Evolutionary conservation across 2,329 filamentous ascomycete species (phyloP), one percentile per base, ranked within the genome.

Genomic region (Penicillium sp.): DNA sequence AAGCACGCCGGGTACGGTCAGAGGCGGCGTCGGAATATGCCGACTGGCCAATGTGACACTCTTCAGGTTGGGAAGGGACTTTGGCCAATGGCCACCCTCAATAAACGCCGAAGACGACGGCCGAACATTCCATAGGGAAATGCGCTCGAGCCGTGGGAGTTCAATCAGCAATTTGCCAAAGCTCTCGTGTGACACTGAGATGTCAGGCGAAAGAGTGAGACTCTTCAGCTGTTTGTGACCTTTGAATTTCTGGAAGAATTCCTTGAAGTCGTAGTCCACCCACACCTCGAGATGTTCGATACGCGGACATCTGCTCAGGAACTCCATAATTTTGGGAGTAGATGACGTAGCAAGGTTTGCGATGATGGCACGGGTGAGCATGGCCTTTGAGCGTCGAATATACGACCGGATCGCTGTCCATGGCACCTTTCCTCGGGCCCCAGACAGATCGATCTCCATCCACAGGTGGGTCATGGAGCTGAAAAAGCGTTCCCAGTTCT

Each of bases 401-500:
- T 68, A 71, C 39, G 64, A 57, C 42, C 66, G 52, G 35, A 72
- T 52, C n/a, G 68, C 59, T 18, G 60, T 52, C 62, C 64, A 63
- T 35, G 62, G 61, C n/a, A 82, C 72, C 3, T 67, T 66, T 53
- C 63, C 69, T 25, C 62, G 68, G 5, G 77, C 74, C 3, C 62
- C 63, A 2, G 72, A 74, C 7, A 84, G 70, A 54, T 83, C 80
- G 9, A 84, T 64, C 49, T 78, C 65, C 49, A 67, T 69, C 78
- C 81, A 82, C 1, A 81, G 67, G 7, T 66, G 65, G 0, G 72
- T 69, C 24, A 75, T 62, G 3, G 73, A 75, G 8, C 64, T 66
- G 10, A 83, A 68, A 39, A 81, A 76, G n/a, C 61, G 65, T 9
- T 72, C 68, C 81, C 81, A 85, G 42, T 69, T 66, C 62, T 74